These are phyloP conservation scores for Debaryomyces prosopidis DNA, from an alignment of 805 yeast species.

Conservation along the genomic window DNA sequence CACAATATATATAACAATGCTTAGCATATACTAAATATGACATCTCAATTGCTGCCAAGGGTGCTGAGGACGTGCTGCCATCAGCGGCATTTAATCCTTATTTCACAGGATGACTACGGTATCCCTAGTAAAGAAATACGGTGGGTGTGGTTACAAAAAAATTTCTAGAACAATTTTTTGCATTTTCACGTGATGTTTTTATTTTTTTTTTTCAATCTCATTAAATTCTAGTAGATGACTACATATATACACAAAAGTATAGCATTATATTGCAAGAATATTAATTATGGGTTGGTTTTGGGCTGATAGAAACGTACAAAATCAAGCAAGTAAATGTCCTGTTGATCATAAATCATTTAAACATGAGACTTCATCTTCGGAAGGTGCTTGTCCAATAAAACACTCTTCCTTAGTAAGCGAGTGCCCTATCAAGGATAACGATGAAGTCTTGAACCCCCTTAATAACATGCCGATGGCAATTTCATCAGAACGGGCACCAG, in stretches of 20 bases:
- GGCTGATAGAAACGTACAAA: constrained; percentile 46
- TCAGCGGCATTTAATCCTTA: too few relatives aligned
- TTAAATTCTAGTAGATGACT: background rate
- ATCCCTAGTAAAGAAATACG: too few relatives aligned
- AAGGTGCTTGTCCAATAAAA: constrained; percentile 32
- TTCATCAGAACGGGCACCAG: constrained; percentile 69
- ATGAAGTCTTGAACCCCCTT: constrained; percentile 63
- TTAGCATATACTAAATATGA: too few relatives aligned
- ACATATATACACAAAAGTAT: too few relatives aligned
- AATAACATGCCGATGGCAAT: constrained; percentile 85
- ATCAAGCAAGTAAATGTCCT: constrained; percentile 33
- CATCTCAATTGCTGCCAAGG: too few relatives aligned
- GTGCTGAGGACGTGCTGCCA: too few relatives aligned
- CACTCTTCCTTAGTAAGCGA: constrained; percentile 30
- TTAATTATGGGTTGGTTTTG: constrained; percentile 84
- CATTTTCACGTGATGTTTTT: background rate
- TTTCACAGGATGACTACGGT: too few relatives aligned
- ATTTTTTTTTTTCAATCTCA: background rate
- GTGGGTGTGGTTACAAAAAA: too few relatives aligned
- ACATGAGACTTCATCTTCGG: constrained; percentile 3
- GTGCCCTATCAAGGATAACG: constrained; percentile 14
- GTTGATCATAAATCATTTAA: constrained; percentile 33
- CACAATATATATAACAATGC: too few relatives aligned
- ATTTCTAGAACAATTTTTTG: background rate
- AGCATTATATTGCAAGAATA: background rate